A percentile compares a stretch with the other conserved stretches of the same genome.
Conservation (phyloP, 495 filamentous ascomycete genomes). For the Xylaria cubensis region DNA sequence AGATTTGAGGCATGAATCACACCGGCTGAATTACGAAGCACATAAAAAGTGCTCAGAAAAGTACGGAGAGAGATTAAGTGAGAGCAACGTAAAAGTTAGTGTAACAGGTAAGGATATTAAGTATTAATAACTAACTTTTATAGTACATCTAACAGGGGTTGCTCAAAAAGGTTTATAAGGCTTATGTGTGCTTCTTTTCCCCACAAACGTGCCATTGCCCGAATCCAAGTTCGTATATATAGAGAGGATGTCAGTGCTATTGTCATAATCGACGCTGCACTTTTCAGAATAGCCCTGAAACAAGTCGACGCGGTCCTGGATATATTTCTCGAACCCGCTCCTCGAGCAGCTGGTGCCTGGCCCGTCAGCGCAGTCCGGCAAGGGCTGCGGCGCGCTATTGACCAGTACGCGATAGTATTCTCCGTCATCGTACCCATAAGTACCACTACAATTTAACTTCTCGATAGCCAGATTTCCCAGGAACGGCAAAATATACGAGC, state of each 20-base stretch:
- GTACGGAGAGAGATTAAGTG: background rate
- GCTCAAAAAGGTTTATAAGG: conserved; percentile 4
- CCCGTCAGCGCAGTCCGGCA: conserved; percentile 44
- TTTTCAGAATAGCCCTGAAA: conserved; percentile 44
- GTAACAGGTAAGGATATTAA: background rate
- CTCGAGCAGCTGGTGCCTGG: conserved; percentile 47
- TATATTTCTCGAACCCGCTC: conserved; percentile 38
- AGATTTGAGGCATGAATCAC: background rate
- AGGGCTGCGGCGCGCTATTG: conserved; percentile 45
- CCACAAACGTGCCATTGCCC: conserved; percentile 46
- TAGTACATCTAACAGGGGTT: background rate
- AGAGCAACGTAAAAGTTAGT: background rate
- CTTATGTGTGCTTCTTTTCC: conserved; percentile 35
- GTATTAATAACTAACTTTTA: background rate
- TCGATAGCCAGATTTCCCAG: conserved; percentile 53
- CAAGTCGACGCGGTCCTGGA: conserved; percentile 40
- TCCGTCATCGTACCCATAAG: conserved; percentile 43
- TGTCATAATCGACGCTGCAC: conserved; percentile 43
- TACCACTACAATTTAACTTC: conserved; percentile 46
- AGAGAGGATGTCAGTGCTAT: conserved; percentile 42
- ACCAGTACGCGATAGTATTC: conserved; percentile 47
- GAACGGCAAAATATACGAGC: conserved; percentile 52
- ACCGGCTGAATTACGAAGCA: too few species aligned
- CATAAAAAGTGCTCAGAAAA: background rate
- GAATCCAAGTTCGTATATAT: conserved; percentile 44